Percentiles rank a stretch among this genome's conserved stretches.
Conservation (phyloP, 2,329 filamentous ascomycete species). For the Fusarium pseudoanthophilum region DNA sequence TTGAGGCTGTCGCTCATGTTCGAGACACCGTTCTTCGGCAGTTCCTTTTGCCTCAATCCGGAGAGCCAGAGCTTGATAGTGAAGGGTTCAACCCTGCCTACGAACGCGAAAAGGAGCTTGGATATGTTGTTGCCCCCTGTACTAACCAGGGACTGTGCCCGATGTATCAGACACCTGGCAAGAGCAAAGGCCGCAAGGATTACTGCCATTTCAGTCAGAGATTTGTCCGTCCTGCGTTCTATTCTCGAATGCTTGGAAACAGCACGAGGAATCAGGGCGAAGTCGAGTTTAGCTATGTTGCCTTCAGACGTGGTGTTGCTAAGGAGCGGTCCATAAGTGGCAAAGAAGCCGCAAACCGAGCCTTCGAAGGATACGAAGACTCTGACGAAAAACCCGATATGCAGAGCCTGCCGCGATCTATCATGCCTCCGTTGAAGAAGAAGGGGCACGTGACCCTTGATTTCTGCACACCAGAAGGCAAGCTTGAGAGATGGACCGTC, state of each 20-base stretch:
- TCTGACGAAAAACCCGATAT: constrained; percentile 60
- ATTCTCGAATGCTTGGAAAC: constrained; percentile 79
- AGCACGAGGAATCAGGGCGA: constrained; percentile 86
- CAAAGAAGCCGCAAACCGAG: constrained; percentile 67
- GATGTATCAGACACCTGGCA: constrained; percentile 81
- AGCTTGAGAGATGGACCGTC: constrained; percentile 93
- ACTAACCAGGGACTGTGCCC: constrained; percentile 90
- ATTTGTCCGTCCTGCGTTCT: constrained; percentile 83
- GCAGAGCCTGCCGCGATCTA: constrained; percentile 78
- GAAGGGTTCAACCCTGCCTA: constrained; percentile 55
- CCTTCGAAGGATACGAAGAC: constrained; percentile 78
- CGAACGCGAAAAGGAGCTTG: constrained; percentile 63
- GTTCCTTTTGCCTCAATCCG: constrained; percentile 68
- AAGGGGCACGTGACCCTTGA: constrained; percentile 90
- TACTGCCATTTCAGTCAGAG: constrained; percentile 92
- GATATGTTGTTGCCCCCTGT: constrained; percentile 78
- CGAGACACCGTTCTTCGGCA: constrained; percentile 81
- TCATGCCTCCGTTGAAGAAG: constrained; percentile 86
- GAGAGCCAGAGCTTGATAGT: constrained; percentile 47
- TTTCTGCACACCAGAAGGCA: constrained; percentile 86
- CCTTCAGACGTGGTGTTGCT: constrained; percentile 78
- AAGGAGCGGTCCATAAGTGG: constrained; percentile 56
- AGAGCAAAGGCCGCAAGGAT: constrained; percentile 81
- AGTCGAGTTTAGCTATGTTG: constrained; percentile 88
- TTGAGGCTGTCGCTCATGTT: constrained; percentile 89